Evolutionary conservation across 306 rosid species (phyloP).

Genomic region (Urtica urens): DNA sequence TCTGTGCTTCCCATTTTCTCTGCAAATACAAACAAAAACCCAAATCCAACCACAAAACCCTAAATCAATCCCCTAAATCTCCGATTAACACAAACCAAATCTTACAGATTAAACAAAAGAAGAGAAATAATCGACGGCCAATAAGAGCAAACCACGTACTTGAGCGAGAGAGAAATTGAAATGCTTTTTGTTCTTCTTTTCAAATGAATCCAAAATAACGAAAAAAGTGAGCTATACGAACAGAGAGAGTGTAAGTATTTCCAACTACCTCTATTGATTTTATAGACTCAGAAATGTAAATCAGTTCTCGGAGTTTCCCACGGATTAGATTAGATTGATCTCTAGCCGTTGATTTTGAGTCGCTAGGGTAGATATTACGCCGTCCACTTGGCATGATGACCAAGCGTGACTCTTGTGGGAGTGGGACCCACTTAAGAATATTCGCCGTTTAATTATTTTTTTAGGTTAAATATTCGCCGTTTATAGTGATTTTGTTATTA

Average conservation of each 20-base stretch:
- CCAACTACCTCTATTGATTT: not conserved
- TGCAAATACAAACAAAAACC: not conserved
- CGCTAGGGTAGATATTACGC: not conserved
- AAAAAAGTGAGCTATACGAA: too few species aligned
- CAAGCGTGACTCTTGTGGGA: not conserved
- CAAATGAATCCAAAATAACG: too few species aligned
- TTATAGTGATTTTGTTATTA: too few species aligned
- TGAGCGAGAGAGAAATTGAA: too few species aligned
- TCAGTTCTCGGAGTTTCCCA: not conserved
- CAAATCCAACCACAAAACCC: not conserved
- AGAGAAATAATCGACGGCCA: not conserved
- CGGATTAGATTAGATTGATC: too few species aligned
- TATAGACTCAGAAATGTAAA: not conserved
- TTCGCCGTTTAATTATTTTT: too few species aligned
- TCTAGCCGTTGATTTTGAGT: not conserved
- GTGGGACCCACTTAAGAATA: slow-evolving; percentile 1
- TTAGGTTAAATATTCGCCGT: too few species aligned
- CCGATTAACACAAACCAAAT: not conserved
- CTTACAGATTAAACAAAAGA: too few species aligned
- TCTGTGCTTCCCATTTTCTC: slow-evolving; percentile 59
- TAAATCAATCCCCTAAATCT: not conserved
- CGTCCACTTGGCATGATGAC: not conserved
- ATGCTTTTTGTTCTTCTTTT: too few species aligned
- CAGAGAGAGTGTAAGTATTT: not conserved
- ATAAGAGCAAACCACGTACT: not conserved